Percentiles rank a stretch among this genome's conserved stretches.
These are phyloP conservation scores for Fraxinus sp. DNA, from an alignment of 305 asterid genomes.

Conservation along the genomic window DNA sequence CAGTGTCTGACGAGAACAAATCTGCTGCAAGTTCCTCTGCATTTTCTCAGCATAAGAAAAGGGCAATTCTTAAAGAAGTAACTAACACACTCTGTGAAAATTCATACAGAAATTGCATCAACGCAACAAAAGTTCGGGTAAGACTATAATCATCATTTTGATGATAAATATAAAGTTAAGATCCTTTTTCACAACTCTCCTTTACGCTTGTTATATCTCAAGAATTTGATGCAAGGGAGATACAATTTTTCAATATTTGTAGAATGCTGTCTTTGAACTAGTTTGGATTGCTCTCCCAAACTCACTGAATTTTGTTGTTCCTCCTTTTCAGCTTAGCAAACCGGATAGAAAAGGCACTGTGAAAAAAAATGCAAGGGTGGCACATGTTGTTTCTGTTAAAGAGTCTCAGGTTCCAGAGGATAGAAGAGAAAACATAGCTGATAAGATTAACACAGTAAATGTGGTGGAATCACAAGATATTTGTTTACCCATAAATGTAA, in stretches of 20 bases:
- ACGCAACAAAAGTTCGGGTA: constrained; percentile 53
- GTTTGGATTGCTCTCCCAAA: constrained; percentile 8
- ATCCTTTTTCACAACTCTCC: constrained; percentile 7
- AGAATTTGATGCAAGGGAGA: background rate
- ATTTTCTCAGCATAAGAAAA: constrained; percentile 50
- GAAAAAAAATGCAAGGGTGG: constrained; percentile 47
- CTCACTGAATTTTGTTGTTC: constrained; percentile 22
- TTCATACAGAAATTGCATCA: constrained; percentile 43
- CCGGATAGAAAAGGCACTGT: constrained; percentile 41
- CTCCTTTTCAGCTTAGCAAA: constrained; percentile 37
- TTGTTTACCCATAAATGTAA: constrained; percentile 25
- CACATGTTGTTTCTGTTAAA: constrained; percentile 37
- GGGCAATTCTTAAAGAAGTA: constrained; percentile 79
- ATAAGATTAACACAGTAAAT: constrained; percentile 29
- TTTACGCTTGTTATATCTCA: background rate
- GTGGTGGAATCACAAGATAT: constrained; percentile 39
- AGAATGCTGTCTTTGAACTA: background rate
- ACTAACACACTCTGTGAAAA: constrained; percentile 56
- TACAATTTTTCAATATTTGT: background rate
- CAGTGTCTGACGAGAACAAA: constrained; percentile 41
- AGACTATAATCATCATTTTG: constrained; percentile 13
- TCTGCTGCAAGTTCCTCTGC: constrained; percentile 33
- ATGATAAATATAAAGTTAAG: background rate
- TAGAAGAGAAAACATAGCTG: constrained; percentile 32
- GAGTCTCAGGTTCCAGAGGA: constrained; percentile 33